A percentile compares a stretch with the other conserved stretches of the same genome.
Evolutionary conservation across 169 alveolate species (phyloP).

Genomic region (Plasmodium cynomolgi): DNA sequence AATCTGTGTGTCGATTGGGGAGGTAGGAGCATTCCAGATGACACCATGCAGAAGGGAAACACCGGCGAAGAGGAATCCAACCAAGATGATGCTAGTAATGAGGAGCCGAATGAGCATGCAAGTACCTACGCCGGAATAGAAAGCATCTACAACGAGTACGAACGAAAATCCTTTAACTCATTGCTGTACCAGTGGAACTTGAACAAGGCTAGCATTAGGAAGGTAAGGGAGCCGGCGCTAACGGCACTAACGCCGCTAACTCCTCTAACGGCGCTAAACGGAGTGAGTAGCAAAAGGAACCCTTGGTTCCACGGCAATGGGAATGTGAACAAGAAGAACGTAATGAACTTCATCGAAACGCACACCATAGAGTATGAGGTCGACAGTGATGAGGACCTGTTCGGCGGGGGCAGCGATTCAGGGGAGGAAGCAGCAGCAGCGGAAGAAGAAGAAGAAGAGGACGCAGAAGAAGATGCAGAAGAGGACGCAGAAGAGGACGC

Average conservation of each 20-base stretch:
- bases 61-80: not conserved
- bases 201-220: conserved; percentile 66
- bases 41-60: not conserved
- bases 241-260: not conserved
- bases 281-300: conserved; percentile 10
- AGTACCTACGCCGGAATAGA: conserved; percentile 44
- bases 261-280: not conserved
- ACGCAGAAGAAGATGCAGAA: not conserved
- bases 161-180: conserved; percentile 40
- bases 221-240: conserved; percentile 1
- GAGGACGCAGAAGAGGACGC: not conserved
- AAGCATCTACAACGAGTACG: conserved; percentile 61
- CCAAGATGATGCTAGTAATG: not conserved
- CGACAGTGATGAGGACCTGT: conserved; percentile 49
- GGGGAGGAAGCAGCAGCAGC: not conserved
- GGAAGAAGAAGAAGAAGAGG: conserved; percentile 6
- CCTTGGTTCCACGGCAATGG: conserved; percentile 68
- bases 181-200: conserved; percentile 61
- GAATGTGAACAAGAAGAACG: conserved; percentile 44
- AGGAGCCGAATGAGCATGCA: not conserved
- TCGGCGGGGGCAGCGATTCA: not conserved
- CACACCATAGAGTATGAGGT: conserved; percentile 73
- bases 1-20: not conserved
- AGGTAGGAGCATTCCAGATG: not conserved
- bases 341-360: conserved; percentile 69